Percentiles rank a stretch among this genome's conserved stretches.
Evolutionary conservation across 345 rosid species (phyloP).

Genomic region (Noccaea caerulescens): DNA sequence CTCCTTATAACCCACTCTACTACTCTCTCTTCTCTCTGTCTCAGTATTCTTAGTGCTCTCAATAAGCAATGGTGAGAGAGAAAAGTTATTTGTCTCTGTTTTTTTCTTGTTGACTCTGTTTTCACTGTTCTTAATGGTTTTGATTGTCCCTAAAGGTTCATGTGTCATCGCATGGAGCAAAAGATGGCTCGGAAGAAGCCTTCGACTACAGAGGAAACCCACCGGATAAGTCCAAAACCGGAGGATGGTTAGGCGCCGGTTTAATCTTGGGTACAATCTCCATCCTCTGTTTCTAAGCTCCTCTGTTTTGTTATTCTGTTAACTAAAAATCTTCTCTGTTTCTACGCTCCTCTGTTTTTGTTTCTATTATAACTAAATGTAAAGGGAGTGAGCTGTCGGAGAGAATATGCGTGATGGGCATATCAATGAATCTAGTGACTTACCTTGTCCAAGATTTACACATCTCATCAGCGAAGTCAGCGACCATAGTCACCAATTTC

Average conservation of each 20-base stretch:
- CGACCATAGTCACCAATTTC: slow-evolving; percentile 83
- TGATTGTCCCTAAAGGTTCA: slow-evolving; percentile 44
- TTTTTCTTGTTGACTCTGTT: slow-evolving; percentile 2
- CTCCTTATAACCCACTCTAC: slow-evolving; percentile 38
- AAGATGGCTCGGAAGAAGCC: slow-evolving; percentile 48
- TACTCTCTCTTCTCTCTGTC: slow-evolving; percentile 23
- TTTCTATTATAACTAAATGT: slow-evolving; percentile 6
- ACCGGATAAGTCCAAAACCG: slow-evolving; percentile 73
- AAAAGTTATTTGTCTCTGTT: slow-evolving; percentile 13
- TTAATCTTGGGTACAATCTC: slow-evolving; percentile 68
- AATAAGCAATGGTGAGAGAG: slow-evolving; percentile 39
- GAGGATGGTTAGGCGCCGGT: slow-evolving; percentile 95
- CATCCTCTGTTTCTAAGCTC: not conserved
- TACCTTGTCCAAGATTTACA: slow-evolving; percentile 83
- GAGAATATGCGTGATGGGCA: slow-evolving; percentile 91
- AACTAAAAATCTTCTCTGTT: not conserved
- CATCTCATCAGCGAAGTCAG: slow-evolving; percentile 76
- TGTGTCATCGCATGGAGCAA: slow-evolving; percentile 49
- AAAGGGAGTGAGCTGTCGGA: slow-evolving; percentile 85
- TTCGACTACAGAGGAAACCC: slow-evolving; percentile 70
- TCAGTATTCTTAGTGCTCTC: not conserved
- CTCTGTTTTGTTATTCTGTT: not conserved
- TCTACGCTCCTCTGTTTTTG: slow-evolving; percentile 6
- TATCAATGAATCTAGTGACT: slow-evolving; percentile 87
- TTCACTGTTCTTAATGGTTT: slow-evolving; percentile 48